Evolutionary conservation across 352 stramenopile genomes (phyloP), one percentile per base, ranked within the genome.

Genomic region (Phytophthora ramorum): DNA sequence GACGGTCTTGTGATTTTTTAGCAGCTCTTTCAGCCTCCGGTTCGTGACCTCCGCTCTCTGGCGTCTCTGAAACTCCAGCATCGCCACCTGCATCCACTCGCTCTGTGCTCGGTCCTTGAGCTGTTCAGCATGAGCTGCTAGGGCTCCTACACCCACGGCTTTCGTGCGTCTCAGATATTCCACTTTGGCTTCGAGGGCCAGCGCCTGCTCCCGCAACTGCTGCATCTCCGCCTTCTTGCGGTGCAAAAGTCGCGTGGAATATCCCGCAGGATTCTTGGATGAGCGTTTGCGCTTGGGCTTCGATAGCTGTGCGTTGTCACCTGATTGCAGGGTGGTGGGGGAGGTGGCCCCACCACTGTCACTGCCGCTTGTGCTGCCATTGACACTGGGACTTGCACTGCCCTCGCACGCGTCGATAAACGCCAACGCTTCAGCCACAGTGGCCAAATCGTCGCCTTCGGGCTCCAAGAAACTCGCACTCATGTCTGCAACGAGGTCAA

Each of bases 151-250:
- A 0, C 58, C 65, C n/a, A 64, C 49, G 8, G 19, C 30, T 26
- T 26, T 62, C 6, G 57, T 32, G 20, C 32, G 38, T 34, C 51
- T 64, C 2, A 76, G 32, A 20, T 65, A 22, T 37, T 47, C 49
- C 37, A 76, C 20, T 28, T 67, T 50, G 4, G 56, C 20, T 35
- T 76, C 69, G 0, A 76, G 54, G 4, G 34, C 40, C 46, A 54
- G 8, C 20, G 58, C 58, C 43, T 73, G 26, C 14, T 67, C 49
- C 1, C 63, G 32, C 16, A 76, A 35, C 16, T 67, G 43, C 34
- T 65, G 52, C 57, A 76, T 70, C 58, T 76, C 64, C 16, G 53
- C 69, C 49, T 72, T 71, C 37, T 76, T 76, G 3, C 69, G 69
- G 17, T 71, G 69, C 58, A 73, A n/a, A 7, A 76, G 30, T 6